phyloP scores from a whole-genome alignment of 1,284 basidiomycete genomes.

The Irpex rosettiformis region DNA sequence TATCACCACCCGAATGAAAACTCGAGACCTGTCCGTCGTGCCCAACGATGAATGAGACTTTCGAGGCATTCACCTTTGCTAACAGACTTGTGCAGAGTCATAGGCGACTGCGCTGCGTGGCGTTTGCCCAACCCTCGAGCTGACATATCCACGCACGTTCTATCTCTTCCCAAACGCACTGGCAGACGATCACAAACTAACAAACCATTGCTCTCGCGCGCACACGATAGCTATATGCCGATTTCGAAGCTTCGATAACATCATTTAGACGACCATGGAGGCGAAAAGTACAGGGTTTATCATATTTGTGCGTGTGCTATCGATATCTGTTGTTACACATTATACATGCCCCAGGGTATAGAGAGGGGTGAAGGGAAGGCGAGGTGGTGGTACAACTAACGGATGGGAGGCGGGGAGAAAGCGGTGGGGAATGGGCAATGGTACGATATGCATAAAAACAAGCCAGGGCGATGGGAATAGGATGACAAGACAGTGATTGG shows the following conservation, averaged over 20 bases:
- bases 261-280: not conserved
- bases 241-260: not conserved
- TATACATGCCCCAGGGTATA: conserved; percentile 12
- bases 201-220: not conserved
- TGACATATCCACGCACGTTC: not conserved
- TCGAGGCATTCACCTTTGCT: too few species aligned
- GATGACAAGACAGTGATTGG: not conserved
- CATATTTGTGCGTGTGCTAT: conserved; percentile 2
- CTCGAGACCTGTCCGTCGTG: too few species aligned
- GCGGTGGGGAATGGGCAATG: not conserved
- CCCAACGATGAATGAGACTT: too few species aligned
- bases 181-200: not conserved
- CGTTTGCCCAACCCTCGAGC: too few species aligned
- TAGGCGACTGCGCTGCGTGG: not conserved
- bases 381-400: not conserved
- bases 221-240: not conserved
- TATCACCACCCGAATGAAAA: not conserved
- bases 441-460: not conserved
- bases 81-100: not conserved
- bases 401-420: not conserved
- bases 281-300: conserved; percentile 13
- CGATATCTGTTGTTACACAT: conserved; percentile 7
- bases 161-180: not conserved
- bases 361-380: not conserved
- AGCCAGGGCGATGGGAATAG: too few species aligned